Conservation (phyloP, 257 asterid genomes). For the Knoxia roxburghii region DNA sequence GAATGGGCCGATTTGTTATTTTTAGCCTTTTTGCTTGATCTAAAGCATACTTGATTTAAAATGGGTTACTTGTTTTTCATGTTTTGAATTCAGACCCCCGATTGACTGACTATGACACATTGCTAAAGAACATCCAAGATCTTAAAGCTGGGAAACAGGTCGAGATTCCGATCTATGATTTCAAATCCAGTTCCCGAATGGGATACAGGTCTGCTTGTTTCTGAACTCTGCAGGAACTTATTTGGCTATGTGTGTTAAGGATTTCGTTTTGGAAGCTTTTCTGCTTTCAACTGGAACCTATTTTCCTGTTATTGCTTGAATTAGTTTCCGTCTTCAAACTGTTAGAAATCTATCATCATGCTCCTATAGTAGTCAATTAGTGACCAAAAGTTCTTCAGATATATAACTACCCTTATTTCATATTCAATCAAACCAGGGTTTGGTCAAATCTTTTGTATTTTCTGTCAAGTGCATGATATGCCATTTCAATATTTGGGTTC, state of each 20-base stretch:
- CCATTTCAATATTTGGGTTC: neutral
- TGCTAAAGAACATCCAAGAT: conserved; percentile 80
- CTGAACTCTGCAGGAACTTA: neutral
- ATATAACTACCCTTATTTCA: neutral
- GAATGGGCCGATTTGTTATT: neutral
- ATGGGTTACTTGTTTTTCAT: neutral
- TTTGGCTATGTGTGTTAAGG: conserved; percentile 1
- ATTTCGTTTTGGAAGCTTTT: conserved; percentile 6
- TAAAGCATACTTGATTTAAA: neutral
- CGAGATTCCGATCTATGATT: conserved; percentile 93
- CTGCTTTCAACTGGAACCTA: neutral
- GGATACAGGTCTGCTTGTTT: conserved; percentile 71
- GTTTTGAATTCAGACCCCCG: conserved; percentile 71
- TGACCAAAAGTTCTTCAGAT: neutral
- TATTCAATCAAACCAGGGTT: neutral
- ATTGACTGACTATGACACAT: conserved; percentile 90
- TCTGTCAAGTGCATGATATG: neutral
- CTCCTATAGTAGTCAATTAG: neutral
- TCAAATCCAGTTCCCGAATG: conserved; percentile 88
- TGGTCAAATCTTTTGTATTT: neutral
- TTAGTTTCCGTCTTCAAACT: too few species aligned
- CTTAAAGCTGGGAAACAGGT: conserved; percentile 66
- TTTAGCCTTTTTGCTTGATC: neutral
- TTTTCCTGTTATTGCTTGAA: neutral
- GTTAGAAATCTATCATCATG: too few species aligned